These are phyloP conservation scores for Physaria fendleri DNA, from an alignment of 345 rosid species.

Conservation along the genomic window DNA sequence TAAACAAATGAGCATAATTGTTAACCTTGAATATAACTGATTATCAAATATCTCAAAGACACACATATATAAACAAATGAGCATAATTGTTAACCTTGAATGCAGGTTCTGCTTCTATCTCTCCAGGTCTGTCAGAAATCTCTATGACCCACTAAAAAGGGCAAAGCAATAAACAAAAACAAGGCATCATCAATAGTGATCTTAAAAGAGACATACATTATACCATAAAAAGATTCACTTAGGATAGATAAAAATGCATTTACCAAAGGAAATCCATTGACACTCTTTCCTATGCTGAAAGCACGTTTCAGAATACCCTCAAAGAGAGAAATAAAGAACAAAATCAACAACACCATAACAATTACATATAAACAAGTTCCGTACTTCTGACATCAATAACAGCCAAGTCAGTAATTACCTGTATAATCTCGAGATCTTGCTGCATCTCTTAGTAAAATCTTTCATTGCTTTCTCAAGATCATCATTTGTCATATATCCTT, in stretches of 20 bases:
- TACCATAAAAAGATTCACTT: not conserved
- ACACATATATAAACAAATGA: not conserved
- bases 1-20: not conserved
- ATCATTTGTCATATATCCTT: constrained; percentile 68
- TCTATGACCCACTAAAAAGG: constrained; percentile 80
- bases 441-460: constrained; percentile 59
- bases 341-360: constrained; percentile 44
- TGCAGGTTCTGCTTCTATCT: constrained; percentile 87
- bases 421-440: constrained; percentile 73
- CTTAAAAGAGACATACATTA: not conserved
- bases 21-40: constrained; percentile 57
- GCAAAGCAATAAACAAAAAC: not conserved
- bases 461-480: constrained; percentile 80
- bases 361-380: too few species aligned
- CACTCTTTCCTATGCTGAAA: constrained; percentile 91
- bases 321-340: constrained; percentile 58
- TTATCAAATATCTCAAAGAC: not conserved
- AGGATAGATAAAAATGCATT: constrained; percentile 18
- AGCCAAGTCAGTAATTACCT: constrained; percentile 53
- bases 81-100: constrained; percentile 57
- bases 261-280: constrained; percentile 91
- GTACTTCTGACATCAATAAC: too few species aligned
- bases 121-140: constrained; percentile 86
- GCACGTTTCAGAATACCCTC: constrained; percentile 60
- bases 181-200: not conserved